Evolutionary conservation across 83 land plant genomes (phyloP).

Genomic region (Isoetes engelmannii): DNA sequence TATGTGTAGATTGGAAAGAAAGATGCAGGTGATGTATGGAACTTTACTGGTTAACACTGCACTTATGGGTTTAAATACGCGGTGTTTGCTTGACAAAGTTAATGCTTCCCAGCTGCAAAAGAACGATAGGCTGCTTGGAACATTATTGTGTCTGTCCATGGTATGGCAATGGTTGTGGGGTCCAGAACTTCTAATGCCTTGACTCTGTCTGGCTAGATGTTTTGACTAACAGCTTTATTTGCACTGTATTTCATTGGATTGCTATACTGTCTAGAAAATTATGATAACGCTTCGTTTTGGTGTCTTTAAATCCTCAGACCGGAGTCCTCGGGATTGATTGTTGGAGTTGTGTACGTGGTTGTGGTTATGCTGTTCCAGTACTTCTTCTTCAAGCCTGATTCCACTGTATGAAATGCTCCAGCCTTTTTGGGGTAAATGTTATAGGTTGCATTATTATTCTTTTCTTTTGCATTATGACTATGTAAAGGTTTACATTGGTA

Average conservation of each 20-base stretch:
- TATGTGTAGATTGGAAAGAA: background rate
- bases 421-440: slow-evolving; percentile 25
- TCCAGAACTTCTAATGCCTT: background rate
- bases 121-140: background rate
- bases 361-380: slow-evolving; percentile 76
- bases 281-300: background rate
- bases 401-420: slow-evolving; percentile 46
- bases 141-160: background rate
- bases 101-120: background rate
- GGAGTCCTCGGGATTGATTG: slow-evolving; percentile 80
- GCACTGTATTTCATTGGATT: background rate
- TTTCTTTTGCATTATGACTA: slow-evolving; percentile 16
- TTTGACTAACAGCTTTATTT: background rate
- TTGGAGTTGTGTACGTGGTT: slow-evolving; percentile 72
- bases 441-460: slow-evolving; percentile 26
- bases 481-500: slow-evolving; percentile 3
- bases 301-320: slow-evolving; percentile 48
- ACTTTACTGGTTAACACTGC: background rate
- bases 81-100: background rate
- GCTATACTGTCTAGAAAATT: background rate
- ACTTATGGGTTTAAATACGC: background rate
- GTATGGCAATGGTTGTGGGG: background rate
- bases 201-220: background rate
- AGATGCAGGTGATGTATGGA: background rate
- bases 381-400: slow-evolving; percentile 77